Conservation (phyloP, 768 basidiomycete species). For the Podaxis pistillaris region DNA sequence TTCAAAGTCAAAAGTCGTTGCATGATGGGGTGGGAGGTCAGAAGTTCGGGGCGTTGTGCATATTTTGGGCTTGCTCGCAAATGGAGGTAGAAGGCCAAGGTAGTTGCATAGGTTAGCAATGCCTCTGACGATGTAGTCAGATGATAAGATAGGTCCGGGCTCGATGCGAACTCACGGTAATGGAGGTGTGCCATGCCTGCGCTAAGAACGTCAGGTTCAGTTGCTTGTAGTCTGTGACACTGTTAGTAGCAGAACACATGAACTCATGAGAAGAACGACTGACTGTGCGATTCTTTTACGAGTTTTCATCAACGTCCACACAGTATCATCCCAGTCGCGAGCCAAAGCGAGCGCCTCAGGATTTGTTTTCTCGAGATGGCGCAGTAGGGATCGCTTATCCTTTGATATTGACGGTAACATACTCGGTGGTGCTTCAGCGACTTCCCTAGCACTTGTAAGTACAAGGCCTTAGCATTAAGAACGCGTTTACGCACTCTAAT, state of each 20-base stretch:
- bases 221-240: conserved; percentile 42
- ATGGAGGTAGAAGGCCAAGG: conserved; percentile 90
- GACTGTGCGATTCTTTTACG: conserved; percentile 57
- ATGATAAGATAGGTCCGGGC: not conserved
- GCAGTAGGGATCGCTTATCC: conserved; percentile 60
- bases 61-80: conserved; percentile 72
- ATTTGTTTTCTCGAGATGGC: conserved; percentile 69
- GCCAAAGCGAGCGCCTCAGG: conserved; percentile 81
- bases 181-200: conserved; percentile 80
- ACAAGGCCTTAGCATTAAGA: conserved; percentile 2
- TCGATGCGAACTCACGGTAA: conserved; percentile 64
- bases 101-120: conserved; percentile 84
- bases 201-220: conserved; percentile 49
- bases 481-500: conserved; percentile 29
- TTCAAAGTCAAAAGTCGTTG: conserved; percentile 79
- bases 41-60: conserved; percentile 54
- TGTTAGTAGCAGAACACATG: not conserved
- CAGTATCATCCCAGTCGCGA: conserved; percentile 80
- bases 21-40: conserved; percentile 71
- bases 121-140: conserved; percentile 57
- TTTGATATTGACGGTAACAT: conserved; percentile 38
- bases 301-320: conserved; percentile 47
- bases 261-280: conserved; percentile 18
- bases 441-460: conserved; percentile 26
- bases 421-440: conserved; percentile 36